These are phyloP conservation scores for Pythium phragmiticola DNA, from an alignment of 352 stramenopile species.

Conservation along the genomic window DNA sequence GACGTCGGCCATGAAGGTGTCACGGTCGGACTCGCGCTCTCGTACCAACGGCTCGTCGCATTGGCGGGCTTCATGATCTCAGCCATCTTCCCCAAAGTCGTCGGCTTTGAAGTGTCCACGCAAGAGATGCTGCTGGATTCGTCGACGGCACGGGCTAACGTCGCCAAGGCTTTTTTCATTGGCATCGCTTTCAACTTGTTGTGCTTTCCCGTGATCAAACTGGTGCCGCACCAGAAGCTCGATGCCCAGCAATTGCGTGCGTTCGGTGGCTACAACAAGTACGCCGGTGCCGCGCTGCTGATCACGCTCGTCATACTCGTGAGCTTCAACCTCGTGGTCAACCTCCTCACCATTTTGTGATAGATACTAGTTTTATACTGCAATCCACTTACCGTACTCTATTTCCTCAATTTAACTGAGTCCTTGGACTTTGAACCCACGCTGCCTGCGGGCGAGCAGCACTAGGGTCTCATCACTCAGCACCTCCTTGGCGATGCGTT, in stretches of 20 bases:
- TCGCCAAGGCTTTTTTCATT: slow-evolving; percentile 19
- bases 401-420: not conserved
- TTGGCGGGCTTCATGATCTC: slow-evolving; percentile 28
- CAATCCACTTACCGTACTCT: not conserved
- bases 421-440: not conserved
- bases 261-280: slow-evolving; percentile 51
- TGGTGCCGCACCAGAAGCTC: slow-evolving; percentile 42
- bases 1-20: slow-evolving; percentile 49
- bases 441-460: slow-evolving; percentile 22
- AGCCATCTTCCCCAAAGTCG: slow-evolving; percentile 24
- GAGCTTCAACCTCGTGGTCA: slow-evolving; percentile 18
- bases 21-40: slow-evolving; percentile 48
- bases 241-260: slow-evolving; percentile 42
- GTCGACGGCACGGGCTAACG: not conserved
- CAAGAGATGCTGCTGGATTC: slow-evolving; percentile 2
- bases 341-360: slow-evolving; percentile 18
- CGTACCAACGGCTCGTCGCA: slow-evolving; percentile 39
- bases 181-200: slow-evolving; percentile 24
- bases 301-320: slow-evolving; percentile 33
- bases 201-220: slow-evolving; percentile 16
- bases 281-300: slow-evolving; percentile 34
- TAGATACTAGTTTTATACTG: not conserved
- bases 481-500: slow-evolving; percentile 35
- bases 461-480: slow-evolving; percentile 44
- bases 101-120: not conserved